Base-by-base conservation (phyloP, 2,329 filamentous ascomycete genomes). In the Paracamarosporium sp. region DNA sequence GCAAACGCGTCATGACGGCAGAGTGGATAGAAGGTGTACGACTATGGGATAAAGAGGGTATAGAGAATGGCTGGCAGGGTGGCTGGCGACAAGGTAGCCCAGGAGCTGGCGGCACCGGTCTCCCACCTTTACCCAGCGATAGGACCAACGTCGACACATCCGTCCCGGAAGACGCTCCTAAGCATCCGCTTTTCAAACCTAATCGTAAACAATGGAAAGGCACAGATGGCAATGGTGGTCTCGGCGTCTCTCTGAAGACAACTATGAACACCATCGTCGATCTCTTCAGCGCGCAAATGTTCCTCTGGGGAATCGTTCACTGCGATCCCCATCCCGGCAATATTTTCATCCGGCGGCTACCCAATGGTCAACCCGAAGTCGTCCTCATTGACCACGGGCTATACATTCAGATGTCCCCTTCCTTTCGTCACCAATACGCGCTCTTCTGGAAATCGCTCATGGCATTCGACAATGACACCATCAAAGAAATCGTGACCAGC, bases 261-360 rank as follows among this genome's bases (percentile, higher is more conserved):
- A 92, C 97, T 57, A 98, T 98, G 95, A 90, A 90, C 5, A 97
- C 92, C 30, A 97, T 98, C 88, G 87, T 97, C 48, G 94, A 97
- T 74, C 85, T 98, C 31, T 99, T 98, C 81, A 91, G 90, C n/a
- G 93, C 92, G 2, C 94, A 98, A 73, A 98, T 98, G 85, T 99
- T 97, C 82, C 89, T 96, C 63, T 98, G 92, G 91, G 95, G 95
- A 12, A 86, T 91, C 41, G 91, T 98, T 0, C 94, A 99, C 80
- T 97, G 94, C 79, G 95, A 99, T 75, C 95, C 95, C 9, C 95
- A 99, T 72, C 95, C 95, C 1, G 94, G 94, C 27, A 99, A 99
- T 79, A 95, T 98, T 75, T 97, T 99, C 79, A 90, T 98, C 71
- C 90, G 95, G 8, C 89, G 95, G 8, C 83, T 92, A 15, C 90